Evolutionary conservation across 371 early-diverging fungal genomes (phyloP), one percentile per base, ranked within the genome.

Genomic region (Syncephalastrum racemosum): DNA sequence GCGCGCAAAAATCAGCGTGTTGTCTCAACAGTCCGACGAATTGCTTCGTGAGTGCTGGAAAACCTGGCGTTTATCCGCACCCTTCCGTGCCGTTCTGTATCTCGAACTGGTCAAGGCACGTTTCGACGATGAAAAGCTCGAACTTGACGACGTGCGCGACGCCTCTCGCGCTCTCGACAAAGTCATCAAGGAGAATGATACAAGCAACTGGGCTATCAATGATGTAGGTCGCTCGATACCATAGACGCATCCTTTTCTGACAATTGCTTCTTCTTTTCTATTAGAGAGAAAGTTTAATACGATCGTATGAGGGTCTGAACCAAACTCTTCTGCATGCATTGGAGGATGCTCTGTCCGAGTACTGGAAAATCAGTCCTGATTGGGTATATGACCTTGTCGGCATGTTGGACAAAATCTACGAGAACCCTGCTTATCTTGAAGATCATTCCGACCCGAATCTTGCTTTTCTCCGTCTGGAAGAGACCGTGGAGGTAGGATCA

Each of bases 1-100:
- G 41, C 67, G 79, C 10, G 79, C 73, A 22, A 79, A 76, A 15
- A 58, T 71, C 18, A 75, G 70, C 43, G 68, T 85, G 0, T 68
- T 89, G 20, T 84, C 89, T 4, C 68, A 70, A 14, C 66, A 75
- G 15, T 84, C 87, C 1, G 85, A 79, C 45, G 83, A 84, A 16
- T 58, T 90, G 13, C 67, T 90, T 27, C 82, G 84, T 47, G 88
- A 89, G 53, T 83, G 86, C 54, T 82, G 81, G 51, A 81, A 82
- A 27, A 82, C 84, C 0, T 90, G 90, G 90, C 77, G 90, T 48
- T 50, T 90, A 41, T 82, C 87, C 18, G 75, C 80, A 1, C 82
- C 86, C 8, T 89, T 75, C 56, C 71, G 89, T 46, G 83, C 82
- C 24, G 83, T 85, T 6, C 75, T 87, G 22, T 79, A 85, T 39